phyloP scores from a whole-genome alignment of 176 grass and related monocot genomes.

The Raddia guianensis region DNA sequence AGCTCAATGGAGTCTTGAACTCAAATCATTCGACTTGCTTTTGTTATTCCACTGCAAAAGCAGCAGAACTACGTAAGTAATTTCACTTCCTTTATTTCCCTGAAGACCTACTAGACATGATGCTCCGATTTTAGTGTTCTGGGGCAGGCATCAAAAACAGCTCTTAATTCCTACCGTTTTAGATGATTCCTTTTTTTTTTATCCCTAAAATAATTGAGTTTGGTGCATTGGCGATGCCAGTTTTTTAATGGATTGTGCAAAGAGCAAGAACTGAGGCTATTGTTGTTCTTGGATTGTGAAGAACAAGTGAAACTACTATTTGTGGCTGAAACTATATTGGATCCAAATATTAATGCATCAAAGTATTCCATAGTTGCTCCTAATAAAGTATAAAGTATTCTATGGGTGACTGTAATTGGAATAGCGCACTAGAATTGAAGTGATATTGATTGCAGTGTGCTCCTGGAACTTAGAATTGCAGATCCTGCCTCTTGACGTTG shows the following conservation, averaged over 20 bases:
- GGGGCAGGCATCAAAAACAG: not conserved
- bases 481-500: not conserved
- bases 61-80: slow-evolving; percentile 26
- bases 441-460: not conserved
- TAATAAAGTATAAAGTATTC: not conserved
- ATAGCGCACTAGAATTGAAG: not conserved
- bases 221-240: not conserved
- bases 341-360: not conserved
- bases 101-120: not conserved
- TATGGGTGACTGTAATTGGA: not conserved
- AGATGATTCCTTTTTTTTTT: not conserved
- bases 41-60: slow-evolving; percentile 31
- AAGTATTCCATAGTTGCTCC: not conserved
- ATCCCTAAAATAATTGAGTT: not conserved
- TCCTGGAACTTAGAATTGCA: not conserved
- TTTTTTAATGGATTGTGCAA: not conserved
- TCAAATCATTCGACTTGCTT: slow-evolving; percentile 6
- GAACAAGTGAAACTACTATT: not conserved
- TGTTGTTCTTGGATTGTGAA: slow-evolving; percentile 13
- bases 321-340: not conserved
- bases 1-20: slow-evolving; percentile 4
- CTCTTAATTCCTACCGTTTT: not conserved
- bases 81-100: not conserved
- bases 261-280: not conserved
- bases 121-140: slow-evolving; percentile 1